Evolutionary conservation across 2,329 filamentous ascomycete species (phyloP).

Genomic region (Penicillium sp.): DNA sequence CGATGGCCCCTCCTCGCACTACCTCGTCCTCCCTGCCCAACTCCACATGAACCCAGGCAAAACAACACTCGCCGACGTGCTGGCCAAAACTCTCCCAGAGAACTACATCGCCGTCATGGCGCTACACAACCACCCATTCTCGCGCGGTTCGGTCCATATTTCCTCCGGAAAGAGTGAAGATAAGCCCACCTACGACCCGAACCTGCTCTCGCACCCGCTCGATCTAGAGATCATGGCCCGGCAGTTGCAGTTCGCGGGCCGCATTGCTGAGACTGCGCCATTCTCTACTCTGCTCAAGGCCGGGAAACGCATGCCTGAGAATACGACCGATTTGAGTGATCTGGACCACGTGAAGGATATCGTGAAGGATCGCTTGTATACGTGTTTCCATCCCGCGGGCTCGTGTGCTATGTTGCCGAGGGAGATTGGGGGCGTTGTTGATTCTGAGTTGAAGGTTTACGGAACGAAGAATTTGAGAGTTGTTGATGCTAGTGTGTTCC

Average conservation of each 20-base stretch:
- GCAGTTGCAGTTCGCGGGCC: conserved; percentile 27
- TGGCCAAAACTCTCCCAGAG: conserved; percentile 14
- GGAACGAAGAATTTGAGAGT: conserved; percentile 34
- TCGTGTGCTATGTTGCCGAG: conserved; percentile 35
- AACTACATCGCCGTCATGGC: conserved; percentile 24
- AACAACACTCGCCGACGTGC: conserved; percentile 12
- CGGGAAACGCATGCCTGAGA: conserved; percentile 10
- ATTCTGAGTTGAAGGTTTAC: conserved; percentile 26
- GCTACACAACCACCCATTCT: conserved; percentile 34
- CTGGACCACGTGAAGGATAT: conserved; percentile 20
- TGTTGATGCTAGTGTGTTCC: conserved; percentile 38
- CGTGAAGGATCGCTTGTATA: conserved; percentile 22
- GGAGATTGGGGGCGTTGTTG: conserved; percentile 31
- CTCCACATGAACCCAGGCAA: conserved; percentile 15
- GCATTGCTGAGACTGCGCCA: conserved; percentile 21
- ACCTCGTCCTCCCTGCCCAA: conserved; percentile 16
- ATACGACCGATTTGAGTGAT: conserved; percentile 9
- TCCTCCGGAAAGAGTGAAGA: conserved; percentile 31
- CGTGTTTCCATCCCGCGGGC: conserved; percentile 30
- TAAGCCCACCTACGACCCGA: conserved; percentile 46
- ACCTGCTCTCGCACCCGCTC: conserved; percentile 44
- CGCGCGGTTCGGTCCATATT: conserved; percentile 32
- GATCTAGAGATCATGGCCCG: conserved; percentile 44
- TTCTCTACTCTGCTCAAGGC: conserved; percentile 19
- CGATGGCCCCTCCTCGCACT: conserved; percentile 12